Conservation (phyloP, 257 asterid genomes). For the Haberlea rhodopensis region DNA sequence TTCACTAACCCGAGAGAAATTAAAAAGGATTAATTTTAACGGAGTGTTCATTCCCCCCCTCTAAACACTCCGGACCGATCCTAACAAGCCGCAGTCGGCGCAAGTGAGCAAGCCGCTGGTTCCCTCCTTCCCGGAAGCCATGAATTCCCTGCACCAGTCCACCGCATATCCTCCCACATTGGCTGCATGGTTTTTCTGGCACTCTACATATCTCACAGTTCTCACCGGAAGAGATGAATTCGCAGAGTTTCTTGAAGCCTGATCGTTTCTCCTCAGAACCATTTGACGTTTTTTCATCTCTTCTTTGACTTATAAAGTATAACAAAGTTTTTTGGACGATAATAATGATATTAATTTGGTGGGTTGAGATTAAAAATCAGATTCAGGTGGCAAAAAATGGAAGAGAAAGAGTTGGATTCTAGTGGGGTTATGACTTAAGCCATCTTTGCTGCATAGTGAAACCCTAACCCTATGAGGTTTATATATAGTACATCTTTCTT, state of each 20-base stretch:
- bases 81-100: constrained; percentile 56
- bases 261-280: constrained; percentile 39
- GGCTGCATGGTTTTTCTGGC: constrained; percentile 94
- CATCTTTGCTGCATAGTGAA: constrained; percentile 30
- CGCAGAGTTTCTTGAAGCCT: constrained; percentile 23
- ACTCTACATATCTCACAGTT: constrained; percentile 60
- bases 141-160: constrained; percentile 79
- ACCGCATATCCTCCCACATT: constrained; percentile 80
- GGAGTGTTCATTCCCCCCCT: too few species aligned
- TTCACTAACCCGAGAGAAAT: too few species aligned
- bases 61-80: too few species aligned
- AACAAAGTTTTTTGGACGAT: background rate
- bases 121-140: constrained; percentile 36
- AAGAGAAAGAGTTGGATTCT: background rate
- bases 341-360: background rate
- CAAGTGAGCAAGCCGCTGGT: constrained; percentile 35
- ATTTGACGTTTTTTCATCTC: constrained; percentile 53
- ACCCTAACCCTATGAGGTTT: constrained; percentile 61
- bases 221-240: constrained; percentile 37
- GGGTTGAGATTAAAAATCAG: constrained; percentile 5
- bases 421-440: constrained; percentile 21
- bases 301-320: background rate
- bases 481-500: constrained; percentile 40
- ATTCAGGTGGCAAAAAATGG: constrained; percentile 1
- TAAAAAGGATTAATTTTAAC: too few species aligned